phyloP scores from a whole-genome alignment of 306 rosid species.

The Casuarina equisetifolia region DNA sequence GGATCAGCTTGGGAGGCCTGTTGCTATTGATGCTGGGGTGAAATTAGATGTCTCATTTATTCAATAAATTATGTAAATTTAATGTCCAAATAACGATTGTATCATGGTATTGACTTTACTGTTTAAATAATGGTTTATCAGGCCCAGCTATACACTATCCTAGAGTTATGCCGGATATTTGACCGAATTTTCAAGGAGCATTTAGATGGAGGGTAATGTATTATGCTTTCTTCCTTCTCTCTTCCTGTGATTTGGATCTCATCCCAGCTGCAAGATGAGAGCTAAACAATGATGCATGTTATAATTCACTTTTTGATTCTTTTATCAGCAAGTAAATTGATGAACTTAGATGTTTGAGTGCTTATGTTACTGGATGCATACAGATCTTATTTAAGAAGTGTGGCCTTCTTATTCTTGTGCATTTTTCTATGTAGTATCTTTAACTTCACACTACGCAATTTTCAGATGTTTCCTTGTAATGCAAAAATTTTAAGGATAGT shows the following conservation, averaged over 20 bases:
- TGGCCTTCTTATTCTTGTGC: not conserved
- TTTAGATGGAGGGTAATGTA: conserved; percentile 49
- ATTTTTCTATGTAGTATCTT: not conserved
- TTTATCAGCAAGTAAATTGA: not conserved
- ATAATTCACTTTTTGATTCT: not conserved
- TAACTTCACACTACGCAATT: not conserved
- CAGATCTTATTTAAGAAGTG: not conserved
- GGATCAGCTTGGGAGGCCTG: conserved; percentile 47
- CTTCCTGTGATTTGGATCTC: not conserved
- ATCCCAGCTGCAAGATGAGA: not conserved
- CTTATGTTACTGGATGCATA: not conserved
- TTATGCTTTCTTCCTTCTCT: conserved; percentile 1
- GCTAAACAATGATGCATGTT: not conserved
- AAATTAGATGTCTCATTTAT: not conserved
- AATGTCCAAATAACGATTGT: not conserved
- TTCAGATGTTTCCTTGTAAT: not conserved
- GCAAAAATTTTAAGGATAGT: not conserved
- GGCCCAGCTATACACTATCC: conserved; percentile 50
- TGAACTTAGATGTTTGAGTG: not conserved
- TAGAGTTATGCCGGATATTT: conserved; percentile 53
- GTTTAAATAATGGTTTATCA: conserved; percentile 17
- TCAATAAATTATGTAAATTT: not conserved
- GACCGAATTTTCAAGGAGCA: conserved; percentile 53
- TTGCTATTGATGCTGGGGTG: conserved; percentile 50
- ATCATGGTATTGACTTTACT: not conserved